Base-by-base conservation (phyloP, 208 protist genomes). In the Crithidia thermophila region DNA sequence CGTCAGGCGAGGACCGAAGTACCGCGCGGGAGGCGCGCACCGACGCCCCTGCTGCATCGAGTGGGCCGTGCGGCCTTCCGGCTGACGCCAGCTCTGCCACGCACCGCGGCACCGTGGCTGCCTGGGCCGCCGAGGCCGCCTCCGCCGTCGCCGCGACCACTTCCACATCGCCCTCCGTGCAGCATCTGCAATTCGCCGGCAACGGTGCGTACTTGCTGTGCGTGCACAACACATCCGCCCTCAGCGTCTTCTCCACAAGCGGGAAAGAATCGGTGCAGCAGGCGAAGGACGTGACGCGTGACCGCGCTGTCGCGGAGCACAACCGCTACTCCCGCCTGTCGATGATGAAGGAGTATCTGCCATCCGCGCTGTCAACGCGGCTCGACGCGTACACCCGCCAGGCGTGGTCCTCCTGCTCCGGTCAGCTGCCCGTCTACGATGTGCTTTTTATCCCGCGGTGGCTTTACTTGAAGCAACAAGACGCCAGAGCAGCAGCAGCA, bases 371-470 rank as follows among this genome's bases (percentile, higher is more conserved):
- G 39, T 66, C 66, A 10, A 71, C 4, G 6, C 56, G 67, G 18
- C 45, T 73, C 27, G 68, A 69, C 11, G 47, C 61, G 13, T 86
- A 86, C 59, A 73, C 72, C 20, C 57, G 61, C 16, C 81, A 86
- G 56, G 76, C 78, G 33, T 93, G 87, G 84, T 77, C 84, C 9
- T 81, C 87, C 11, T 88, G 81, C 61, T 57, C 75, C 34, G 77
- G 64, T 11, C 60, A 50, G 25, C 72, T 93, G 5, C 85, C 85
- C 1, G 39, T 75, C 31, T 25, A 18, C 43, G 74, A 91, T 46
- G 34, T 37, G 0, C 51, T 61, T 7, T 85, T 91, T 56, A 50
- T 77, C 14, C 87, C 87, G 0, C 70, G 70, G 3, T 93, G 87
- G 79, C 75, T 90, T 20, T 57, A 66, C 14, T 42, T 66, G 40